Conservation (phyloP, 768 basidiomycete species). For the Boletus rufocinnamomeus region DNA sequence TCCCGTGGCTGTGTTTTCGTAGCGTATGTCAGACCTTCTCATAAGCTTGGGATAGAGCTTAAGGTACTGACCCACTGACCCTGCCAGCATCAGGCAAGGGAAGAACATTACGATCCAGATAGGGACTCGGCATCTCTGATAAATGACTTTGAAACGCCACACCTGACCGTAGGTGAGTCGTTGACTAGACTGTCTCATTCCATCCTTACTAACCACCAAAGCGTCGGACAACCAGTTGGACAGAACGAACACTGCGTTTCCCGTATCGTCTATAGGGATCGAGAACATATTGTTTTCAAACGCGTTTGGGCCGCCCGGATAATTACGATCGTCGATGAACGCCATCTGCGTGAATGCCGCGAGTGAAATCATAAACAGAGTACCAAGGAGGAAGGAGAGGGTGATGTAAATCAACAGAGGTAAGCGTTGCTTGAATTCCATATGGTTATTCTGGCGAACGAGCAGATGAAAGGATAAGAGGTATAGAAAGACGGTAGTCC, state of each 20-base stretch:
- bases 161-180: slow-evolving; percentile 3
- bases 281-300: slow-evolving; percentile 26
- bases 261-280: slow-evolving; percentile 18
- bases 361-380: slow-evolving; percentile 19
- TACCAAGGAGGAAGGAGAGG: slow-evolving; percentile 10
- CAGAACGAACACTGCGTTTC: slow-evolving; percentile 13
- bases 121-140: slow-evolving; percentile 8
- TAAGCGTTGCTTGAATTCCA: slow-evolving; percentile 4
- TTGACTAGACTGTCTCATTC: neutral
- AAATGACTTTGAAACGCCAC: slow-evolving; percentile 24
- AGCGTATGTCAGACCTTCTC: neutral
- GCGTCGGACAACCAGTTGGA: slow-evolving; percentile 22
- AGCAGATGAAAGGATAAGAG: slow-evolving; percentile 16
- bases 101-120: slow-evolving; percentile 12
- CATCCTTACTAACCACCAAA: slow-evolving; percentile 17
- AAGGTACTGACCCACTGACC: slow-evolving; percentile 8
- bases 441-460: neutral
- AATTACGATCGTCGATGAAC: slow-evolving; percentile 36
- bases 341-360: slow-evolving; percentile 29
- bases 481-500: slow-evolving; percentile 7
- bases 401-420: slow-evolving; percentile 12
- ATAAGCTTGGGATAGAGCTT: neutral
- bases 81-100: slow-evolving; percentile 12
- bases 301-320: slow-evolving; percentile 33
- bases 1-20: slow-evolving; percentile 6